Evolutionary conservation across 1,139 yeast species (phyloP).

Genomic region (Saccharomyces hybrid): DNA sequence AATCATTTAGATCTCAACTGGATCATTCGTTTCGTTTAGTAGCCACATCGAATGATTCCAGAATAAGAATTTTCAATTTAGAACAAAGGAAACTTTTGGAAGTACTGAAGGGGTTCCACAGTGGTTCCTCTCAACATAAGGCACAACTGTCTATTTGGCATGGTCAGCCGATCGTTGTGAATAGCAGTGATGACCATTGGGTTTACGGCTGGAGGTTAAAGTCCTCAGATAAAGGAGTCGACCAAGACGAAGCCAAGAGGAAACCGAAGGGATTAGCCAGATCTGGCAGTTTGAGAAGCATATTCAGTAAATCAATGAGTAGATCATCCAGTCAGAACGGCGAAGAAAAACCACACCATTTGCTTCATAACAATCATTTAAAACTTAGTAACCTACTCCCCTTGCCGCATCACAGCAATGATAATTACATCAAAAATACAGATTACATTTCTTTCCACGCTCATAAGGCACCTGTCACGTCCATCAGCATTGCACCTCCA

Average conservation of each 20-base stretch:
- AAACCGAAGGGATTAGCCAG: conserved; percentile 30
- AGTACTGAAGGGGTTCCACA: conserved; percentile 66
- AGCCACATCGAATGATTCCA: conserved; percentile 75
- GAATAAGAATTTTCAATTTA: conserved; percentile 57
- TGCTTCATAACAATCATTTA: background rate
- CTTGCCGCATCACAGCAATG: conserved; percentile 16
- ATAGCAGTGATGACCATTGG: conserved; percentile 42
- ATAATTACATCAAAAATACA: conserved; percentile 26
- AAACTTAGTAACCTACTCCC: conserved; percentile 2
- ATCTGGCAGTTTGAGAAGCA: conserved; percentile 64
- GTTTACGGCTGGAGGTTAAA: conserved; percentile 31
- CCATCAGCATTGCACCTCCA: conserved; percentile 75
- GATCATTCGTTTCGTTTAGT: conserved; percentile 34
- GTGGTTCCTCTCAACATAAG: conserved; percentile 60
- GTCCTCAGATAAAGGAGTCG: conserved; percentile 9
- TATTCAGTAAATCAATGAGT: conserved; percentile 50
- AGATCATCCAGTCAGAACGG: conserved; percentile 14
- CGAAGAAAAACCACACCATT: conserved; percentile 23
- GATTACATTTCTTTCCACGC: conserved; percentile 69
- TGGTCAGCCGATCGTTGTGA: conserved; percentile 28
- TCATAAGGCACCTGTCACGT: conserved; percentile 64
- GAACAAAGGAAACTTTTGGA: conserved; percentile 52
- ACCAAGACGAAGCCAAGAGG: conserved; percentile 1
- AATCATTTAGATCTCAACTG: conserved; percentile 28
- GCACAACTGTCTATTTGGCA: conserved; percentile 36